Base-by-base conservation (phyloP, 495 filamentous ascomycete species). In the Podospora didyma region DNA sequence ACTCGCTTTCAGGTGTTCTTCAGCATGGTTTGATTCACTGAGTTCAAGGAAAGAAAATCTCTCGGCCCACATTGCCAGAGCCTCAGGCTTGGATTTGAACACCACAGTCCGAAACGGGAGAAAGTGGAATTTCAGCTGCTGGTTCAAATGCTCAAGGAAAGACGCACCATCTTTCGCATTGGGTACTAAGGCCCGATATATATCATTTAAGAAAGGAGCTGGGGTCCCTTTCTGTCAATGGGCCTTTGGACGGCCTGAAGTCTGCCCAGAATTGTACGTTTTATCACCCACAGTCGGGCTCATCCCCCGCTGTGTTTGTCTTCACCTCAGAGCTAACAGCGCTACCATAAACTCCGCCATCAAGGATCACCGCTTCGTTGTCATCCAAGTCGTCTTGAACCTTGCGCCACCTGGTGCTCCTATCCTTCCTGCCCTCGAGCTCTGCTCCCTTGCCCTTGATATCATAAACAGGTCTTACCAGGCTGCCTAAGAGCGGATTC, bases 381-480 rank as follows among this genome's bases (percentile, higher is more conserved):
- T 97, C 85, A 49, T 92, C 88, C 39, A 85, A 77, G 62, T 96
- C 90, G 72, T 97, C 91, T 67, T 97, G 95, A 1, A 96, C 93
- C 58, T 90, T 83, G 47, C 92, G 77, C 94, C 93, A 97, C 2
- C 80, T 82, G 55, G 77, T 78, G 48, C 74, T 81, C 57, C 67
- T 71, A 53, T 68, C 73, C 55, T 60, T 72, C 65, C 63, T 65
- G 56, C 60, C 66, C 52, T 69, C 66, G 56, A 58, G 70, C 70
- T 56, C 63, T 46, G 37, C 73, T 57, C 61, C 77, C 71, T 64
- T 80, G 69, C 59, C 75, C 74, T 48, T 81, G 64, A n/a, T 71
- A 62, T 68, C 83, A 74, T 88, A 95, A 0, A 92, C 80, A 0
- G 94, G 94, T 58, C 86, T 82, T 58, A 96, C 86, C 62, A 96